Evolutionary conservation across 176 grass and related monocot genomes (phyloP), one percentile per base, ranked within the genome.

Genomic region (Hyparrhenia diplandra): DNA sequence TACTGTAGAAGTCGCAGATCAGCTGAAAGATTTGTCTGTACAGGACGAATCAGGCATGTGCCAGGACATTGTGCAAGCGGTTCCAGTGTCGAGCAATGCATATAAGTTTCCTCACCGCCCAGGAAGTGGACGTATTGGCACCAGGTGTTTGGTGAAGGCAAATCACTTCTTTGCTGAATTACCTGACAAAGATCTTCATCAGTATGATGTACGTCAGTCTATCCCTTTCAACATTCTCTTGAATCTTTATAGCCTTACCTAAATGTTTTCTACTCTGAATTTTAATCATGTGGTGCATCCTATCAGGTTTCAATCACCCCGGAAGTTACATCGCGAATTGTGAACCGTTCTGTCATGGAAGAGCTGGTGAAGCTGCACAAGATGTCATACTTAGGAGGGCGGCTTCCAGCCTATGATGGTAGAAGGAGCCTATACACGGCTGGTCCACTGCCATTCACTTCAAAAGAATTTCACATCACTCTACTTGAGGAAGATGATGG

Each of bases 121-220:
- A 40, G 95, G 95, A 67, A 93, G 75, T 70, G 95, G 95, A 23
- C 89, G 84, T 32, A 74, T 82, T 70, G 95, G 92, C 24, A 88
- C 69, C 10, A 77, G 42, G 75, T 98, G 95, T 78, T 69, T 95
- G 47, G 90, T 95, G 67, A 98, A 91, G 85, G 95, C 95, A 14
- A 98, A 98, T 63, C 95, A 98, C 85, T 98, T 98, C 92, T 89
- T 98, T 43, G 88, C 88, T 67, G 84, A 95, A 71, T 64, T 95
- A 49, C 95, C 92, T 16, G 77, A 95, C 79, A 93, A 88, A 80
- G 95, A 95, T 52, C 92, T 98, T 57, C 92, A 98, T 83, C 95
- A 98, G 47, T 95, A 98, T 79, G 92, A 98, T 80, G 95, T 98
- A 57, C 31, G 93, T 87, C 52, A 64, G 23, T 78, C 77, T 71